These are phyloP conservation scores for Allium sativum DNA, from an alignment of 106 monocot species.

Conservation along the genomic window DNA sequence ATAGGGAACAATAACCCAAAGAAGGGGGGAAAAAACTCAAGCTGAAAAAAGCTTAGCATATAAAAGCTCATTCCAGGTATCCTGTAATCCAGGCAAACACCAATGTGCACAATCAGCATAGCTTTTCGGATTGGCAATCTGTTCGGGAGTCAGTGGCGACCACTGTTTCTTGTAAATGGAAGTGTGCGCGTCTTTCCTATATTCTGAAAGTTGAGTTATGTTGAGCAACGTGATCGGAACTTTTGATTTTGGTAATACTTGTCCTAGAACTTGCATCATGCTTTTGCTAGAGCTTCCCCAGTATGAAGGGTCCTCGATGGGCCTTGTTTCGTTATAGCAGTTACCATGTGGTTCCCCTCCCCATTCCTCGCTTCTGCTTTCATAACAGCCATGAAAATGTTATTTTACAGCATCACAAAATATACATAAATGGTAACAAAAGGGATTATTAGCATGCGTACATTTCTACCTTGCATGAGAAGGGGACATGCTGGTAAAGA, in stretches of 20 bases:
- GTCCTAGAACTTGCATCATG: constrained; percentile 45
- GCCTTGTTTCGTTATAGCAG: constrained; percentile 66
- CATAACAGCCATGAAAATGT: background rate
- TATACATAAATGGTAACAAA: background rate
- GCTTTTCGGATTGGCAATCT: constrained; percentile 48
- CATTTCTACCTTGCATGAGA: constrained; percentile 40
- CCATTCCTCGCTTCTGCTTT: constrained; percentile 46
- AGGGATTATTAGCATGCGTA: background rate
- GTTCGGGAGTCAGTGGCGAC: constrained; percentile 52
- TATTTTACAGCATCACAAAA: background rate
- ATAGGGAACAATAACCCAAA: too few relatives aligned
- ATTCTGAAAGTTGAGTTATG: constrained; percentile 75
- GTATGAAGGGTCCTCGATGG: constrained; percentile 36
- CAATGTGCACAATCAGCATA: constrained; percentile 69
- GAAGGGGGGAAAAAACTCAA: background rate
- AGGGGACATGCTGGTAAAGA: constrained; percentile 92
- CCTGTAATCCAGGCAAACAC: constrained; percentile 74
- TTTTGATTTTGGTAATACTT: constrained; percentile 32
- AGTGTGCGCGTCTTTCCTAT: constrained; percentile 75
- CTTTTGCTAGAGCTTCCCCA: constrained; percentile 58
- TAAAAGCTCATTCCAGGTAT: constrained; percentile 69
- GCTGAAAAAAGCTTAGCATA: constrained; percentile 48
- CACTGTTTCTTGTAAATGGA: constrained; percentile 72
- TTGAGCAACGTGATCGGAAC: constrained; percentile 42
- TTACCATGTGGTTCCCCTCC: constrained; percentile 50